Evolutionary conservation across 805 yeast species (phyloP).

Genomic region (Kodamaea lidongshanica): DNA sequence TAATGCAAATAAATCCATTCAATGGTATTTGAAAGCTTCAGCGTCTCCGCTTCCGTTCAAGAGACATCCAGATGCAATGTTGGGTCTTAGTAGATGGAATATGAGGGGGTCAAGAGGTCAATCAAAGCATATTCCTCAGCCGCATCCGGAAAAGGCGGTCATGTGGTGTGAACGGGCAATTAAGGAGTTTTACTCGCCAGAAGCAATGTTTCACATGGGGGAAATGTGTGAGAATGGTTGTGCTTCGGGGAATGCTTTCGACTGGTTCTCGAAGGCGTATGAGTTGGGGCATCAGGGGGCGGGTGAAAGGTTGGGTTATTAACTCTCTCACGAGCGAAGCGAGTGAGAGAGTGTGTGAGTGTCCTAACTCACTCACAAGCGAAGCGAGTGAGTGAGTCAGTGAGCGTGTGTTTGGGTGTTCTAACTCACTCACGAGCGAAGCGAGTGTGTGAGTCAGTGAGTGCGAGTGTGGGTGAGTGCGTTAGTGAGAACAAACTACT

Average conservation of each 20-base stretch:
- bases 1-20: slow-evolving; percentile 38
- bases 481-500: too few relatives aligned
- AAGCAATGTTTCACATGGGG: slow-evolving; percentile 37
- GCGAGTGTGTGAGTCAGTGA: too few relatives aligned
- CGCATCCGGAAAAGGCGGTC: slow-evolving; percentile 32
- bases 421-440: too few relatives aligned
- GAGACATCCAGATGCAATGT: slow-evolving; percentile 41
- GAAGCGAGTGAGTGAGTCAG: too few relatives aligned
- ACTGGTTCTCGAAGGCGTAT: slow-evolving; percentile 31
- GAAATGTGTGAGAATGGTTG: slow-evolving; percentile 33
- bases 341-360: too few relatives aligned
- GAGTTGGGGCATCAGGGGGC: slow-evolving; percentile 29
- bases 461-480: too few relatives aligned
- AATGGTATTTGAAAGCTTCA: slow-evolving; percentile 40
- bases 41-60: slow-evolving; percentile 33
- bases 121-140: slow-evolving; percentile 31
- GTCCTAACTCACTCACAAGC: too few relatives aligned
- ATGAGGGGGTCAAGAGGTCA: slow-evolving; percentile 29
- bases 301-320: slow-evolving; percentile 14
- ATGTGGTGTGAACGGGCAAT: slow-evolving; percentile 41
- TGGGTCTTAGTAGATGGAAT: slow-evolving; percentile 39
- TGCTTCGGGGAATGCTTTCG: slow-evolving; percentile 20
- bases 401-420: too few relatives aligned
- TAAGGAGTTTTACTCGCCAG: slow-evolving; percentile 32
- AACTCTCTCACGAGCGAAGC: too few relatives aligned